Percentiles rank a stretch among this genome's conserved stretches.
Conservation (phyloP, 495 filamentous ascomycete species). For the Tuber umbilicatum region DNA sequence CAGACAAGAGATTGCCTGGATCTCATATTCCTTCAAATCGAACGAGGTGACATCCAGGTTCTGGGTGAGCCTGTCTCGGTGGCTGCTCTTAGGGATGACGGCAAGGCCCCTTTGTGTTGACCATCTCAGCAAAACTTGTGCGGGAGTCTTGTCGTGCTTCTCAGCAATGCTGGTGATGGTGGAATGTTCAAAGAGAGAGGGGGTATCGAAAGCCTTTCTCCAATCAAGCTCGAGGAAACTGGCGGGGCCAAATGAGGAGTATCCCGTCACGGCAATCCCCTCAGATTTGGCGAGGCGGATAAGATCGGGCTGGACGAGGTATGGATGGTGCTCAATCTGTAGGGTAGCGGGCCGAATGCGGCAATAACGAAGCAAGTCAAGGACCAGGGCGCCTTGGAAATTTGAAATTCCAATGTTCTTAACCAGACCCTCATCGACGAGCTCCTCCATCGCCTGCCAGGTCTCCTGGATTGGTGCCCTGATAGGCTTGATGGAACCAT, state of each 20-base stretch:
- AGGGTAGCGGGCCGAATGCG: conserved; percentile 70
- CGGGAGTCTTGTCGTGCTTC: conserved; percentile 67
- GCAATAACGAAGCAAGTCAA: conserved; percentile 81
- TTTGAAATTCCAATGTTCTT: conserved; percentile 82
- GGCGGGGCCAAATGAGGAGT: conserved; percentile 83
- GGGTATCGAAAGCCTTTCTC: conserved; percentile 60
- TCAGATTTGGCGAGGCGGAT: conserved; percentile 64
- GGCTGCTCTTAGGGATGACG: conserved; percentile 84
- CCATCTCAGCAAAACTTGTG: conserved; percentile 87
- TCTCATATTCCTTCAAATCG: conserved; percentile 43
- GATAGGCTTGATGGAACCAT: conserved; percentile 54
- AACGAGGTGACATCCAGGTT: conserved; percentile 44
- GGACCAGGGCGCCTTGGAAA: conserved; percentile 74
- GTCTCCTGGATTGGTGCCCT: conserved; percentile 70
- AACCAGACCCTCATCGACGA: conserved; percentile 63
- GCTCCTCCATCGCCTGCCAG: conserved; percentile 78
- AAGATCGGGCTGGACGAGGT: conserved; percentile 73
- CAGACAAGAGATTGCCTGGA: conserved; percentile 44
- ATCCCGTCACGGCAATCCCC: conserved; percentile 76
- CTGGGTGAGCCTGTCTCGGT: conserved; percentile 54
- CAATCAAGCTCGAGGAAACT: conserved; percentile 77
- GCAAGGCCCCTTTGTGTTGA: conserved; percentile 87
- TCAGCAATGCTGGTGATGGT: conserved; percentile 59
- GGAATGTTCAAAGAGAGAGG: conserved; percentile 63
- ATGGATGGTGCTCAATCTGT: conserved; percentile 98